Evolutionary conservation across 139 green algal species (phyloP).

Genomic region (Coelastrella sp.): DNA sequence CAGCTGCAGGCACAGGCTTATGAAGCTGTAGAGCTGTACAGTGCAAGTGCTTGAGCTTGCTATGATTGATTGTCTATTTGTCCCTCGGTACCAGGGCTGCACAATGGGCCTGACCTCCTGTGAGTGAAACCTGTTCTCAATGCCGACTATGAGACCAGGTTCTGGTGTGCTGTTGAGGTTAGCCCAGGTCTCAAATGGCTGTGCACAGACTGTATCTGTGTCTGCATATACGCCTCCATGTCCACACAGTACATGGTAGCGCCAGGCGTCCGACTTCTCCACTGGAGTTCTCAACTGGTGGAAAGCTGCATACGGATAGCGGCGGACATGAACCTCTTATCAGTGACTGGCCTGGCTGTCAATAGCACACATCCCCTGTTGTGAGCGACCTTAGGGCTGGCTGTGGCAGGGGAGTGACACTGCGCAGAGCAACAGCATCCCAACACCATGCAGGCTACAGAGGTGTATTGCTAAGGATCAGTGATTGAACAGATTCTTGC

Average conservation of each 20-base stretch:
- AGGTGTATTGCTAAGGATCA: too few species aligned
- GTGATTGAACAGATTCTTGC: too few species aligned
- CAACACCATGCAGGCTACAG: too few species aligned
- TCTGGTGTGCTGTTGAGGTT: constrained; percentile 30
- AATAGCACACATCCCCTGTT: neutral
- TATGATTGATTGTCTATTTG: too few species aligned
- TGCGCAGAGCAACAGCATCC: too few species aligned
- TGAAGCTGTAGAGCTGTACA: too few species aligned
- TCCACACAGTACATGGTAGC: constrained; percentile 45
- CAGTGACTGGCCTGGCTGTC: neutral
- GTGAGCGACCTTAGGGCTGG: neutral
- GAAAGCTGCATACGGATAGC: neutral
- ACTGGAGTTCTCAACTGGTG: constrained; percentile 33
- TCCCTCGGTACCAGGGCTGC: too few species aligned
- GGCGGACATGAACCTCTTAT: neutral
- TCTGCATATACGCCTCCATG: constrained; percentile 46
- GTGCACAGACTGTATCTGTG: constrained; percentile 36
- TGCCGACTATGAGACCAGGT: constrained; percentile 28
- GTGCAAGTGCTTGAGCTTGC: too few species aligned
- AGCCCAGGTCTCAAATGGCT: constrained; percentile 15
- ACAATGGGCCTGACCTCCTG: neutral
- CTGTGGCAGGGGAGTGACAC: too few species aligned
- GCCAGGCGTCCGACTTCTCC: constrained; percentile 37
- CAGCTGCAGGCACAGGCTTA: too few species aligned
- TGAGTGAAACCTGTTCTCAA: constrained; percentile 39